phyloP scores from a whole-genome alignment of 2,329 filamentous ascomycete genomes.

The Aspergillus sp. region DNA sequence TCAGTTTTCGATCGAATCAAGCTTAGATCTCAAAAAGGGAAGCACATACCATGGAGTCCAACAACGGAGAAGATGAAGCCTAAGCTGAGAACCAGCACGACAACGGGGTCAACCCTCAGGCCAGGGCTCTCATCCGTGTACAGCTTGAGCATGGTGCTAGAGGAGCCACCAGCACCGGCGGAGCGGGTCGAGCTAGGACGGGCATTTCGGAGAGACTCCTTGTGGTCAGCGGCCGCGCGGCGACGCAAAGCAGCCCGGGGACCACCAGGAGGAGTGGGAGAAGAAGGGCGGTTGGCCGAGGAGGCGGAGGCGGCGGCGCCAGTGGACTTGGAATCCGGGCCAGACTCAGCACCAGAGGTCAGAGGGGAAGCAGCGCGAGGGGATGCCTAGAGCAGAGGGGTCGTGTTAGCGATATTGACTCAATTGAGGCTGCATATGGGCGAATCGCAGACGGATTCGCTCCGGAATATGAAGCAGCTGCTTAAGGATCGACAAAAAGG shows the following conservation, averaged over 20 bases:
- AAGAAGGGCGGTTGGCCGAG: constrained; percentile 74
- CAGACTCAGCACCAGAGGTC: constrained; percentile 47
- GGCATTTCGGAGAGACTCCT: constrained; percentile 93
- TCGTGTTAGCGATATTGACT: constrained; percentile 5
- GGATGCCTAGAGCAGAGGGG: constrained; percentile 30
- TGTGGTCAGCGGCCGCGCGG: constrained; percentile 93
- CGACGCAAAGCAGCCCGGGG: constrained; percentile 93
- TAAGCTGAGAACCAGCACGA: constrained; percentile 91
- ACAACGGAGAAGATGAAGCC: constrained; percentile 99
- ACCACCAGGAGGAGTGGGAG: constrained; percentile 86
- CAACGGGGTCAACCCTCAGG: constrained; percentile 95
- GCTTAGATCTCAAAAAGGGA: not conserved
- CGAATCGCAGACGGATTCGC: constrained; percentile 1
- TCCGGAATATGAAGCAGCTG: not conserved
- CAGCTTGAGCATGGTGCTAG: constrained; percentile 96
- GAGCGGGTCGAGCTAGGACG: constrained; percentile 89
- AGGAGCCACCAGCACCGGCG: constrained; percentile 91
- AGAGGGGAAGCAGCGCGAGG: constrained; percentile 44
- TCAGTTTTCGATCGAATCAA: not conserved
- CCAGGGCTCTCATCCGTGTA: constrained; percentile 99
- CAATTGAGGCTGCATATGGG: constrained; percentile 1
- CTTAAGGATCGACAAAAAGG: constrained; percentile 11
- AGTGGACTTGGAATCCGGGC: constrained; percentile 43
- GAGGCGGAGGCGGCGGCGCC: constrained; percentile 60
- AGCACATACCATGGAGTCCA: constrained; percentile 82